Conservation (phyloP, 805 yeast species). For the Candida caryicola region DNA sequence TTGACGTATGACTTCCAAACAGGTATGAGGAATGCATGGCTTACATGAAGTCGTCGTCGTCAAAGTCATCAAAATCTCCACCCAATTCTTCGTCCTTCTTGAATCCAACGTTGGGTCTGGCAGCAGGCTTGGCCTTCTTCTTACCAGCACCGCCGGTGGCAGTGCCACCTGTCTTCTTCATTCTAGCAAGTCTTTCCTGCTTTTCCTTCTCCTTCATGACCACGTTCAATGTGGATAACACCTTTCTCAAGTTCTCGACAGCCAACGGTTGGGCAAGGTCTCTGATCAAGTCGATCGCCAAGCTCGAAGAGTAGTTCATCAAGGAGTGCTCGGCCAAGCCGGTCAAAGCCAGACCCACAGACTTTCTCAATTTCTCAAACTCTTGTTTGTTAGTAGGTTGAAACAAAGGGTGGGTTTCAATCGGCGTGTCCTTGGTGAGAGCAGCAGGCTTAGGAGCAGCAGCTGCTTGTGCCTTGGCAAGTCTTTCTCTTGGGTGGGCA, state of each 20-base stretch:
- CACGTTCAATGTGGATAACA: constrained; percentile 79
- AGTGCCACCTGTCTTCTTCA: constrained; percentile 79
- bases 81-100: constrained; percentile 68
- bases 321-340: constrained; percentile 59
- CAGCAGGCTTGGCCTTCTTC: constrained; percentile 83
- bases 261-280: constrained; percentile 79
- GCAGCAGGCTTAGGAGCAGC: constrained; percentile 32
- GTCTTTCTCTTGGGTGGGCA: constrained; percentile 53
- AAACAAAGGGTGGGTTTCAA: constrained; percentile 78
- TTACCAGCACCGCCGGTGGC: constrained; percentile 93
- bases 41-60: constrained; percentile 82
- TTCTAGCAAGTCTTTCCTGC: constrained; percentile 84
- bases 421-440: constrained; percentile 55
- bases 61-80: constrained; percentile 56
- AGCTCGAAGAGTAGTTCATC: constrained; percentile 65
- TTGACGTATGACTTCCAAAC: background rate
- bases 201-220: constrained; percentile 80
- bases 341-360: constrained; percentile 59
- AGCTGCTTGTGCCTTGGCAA: constrained; percentile 45
- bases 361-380: constrained; percentile 68
- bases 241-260: constrained; percentile 80
- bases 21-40: too few relatives aligned
- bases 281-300: constrained; percentile 83
- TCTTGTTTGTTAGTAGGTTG: constrained; percentile 78
- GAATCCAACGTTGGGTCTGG: constrained; percentile 57